Conservation (phyloP, 164 flowering plant genomes). For the Vitis labrusca region DNA sequence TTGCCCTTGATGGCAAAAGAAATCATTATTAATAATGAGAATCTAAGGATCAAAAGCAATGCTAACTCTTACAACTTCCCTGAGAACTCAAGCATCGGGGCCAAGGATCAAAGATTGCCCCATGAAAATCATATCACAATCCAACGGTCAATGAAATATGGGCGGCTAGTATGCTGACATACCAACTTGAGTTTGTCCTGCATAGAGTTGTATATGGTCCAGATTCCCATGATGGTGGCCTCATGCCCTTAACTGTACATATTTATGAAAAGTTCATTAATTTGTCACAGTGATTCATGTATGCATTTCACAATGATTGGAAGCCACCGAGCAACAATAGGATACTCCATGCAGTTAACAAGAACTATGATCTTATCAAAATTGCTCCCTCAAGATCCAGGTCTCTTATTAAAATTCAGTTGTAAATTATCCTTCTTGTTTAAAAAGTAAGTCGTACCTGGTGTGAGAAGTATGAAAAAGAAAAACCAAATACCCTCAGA, state of each 20-base stretch:
- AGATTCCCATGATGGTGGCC: neutral
- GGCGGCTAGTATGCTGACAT: neutral
- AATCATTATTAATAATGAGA: neutral
- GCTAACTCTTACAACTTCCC: neutral
- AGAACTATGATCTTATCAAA: neutral
- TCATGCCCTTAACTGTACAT: neutral
- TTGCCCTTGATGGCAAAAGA: slow-evolving; percentile 1
- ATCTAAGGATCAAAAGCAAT: slow-evolving; percentile 7
- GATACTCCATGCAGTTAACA: neutral
- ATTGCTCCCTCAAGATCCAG: neutral
- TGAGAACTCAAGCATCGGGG: neutral
- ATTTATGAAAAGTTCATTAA: neutral
- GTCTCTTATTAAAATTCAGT: neutral
- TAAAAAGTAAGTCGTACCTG: neutral
- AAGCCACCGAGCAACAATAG: neutral
- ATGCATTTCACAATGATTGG: neutral
- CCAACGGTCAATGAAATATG: slow-evolving; percentile 6
- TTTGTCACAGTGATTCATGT: neutral
- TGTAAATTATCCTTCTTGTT: neutral
- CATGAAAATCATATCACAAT: slow-evolving; percentile 5
- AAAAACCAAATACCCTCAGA: too few relatives aligned
- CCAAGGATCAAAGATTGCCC: slow-evolving; percentile 10
- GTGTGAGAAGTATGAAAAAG: neutral
- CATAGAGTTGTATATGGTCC: neutral
- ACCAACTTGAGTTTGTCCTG: slow-evolving; percentile 1